phyloP scores from a whole-genome alignment of 305 asterid species.

The Solanum hybrid region DNA sequence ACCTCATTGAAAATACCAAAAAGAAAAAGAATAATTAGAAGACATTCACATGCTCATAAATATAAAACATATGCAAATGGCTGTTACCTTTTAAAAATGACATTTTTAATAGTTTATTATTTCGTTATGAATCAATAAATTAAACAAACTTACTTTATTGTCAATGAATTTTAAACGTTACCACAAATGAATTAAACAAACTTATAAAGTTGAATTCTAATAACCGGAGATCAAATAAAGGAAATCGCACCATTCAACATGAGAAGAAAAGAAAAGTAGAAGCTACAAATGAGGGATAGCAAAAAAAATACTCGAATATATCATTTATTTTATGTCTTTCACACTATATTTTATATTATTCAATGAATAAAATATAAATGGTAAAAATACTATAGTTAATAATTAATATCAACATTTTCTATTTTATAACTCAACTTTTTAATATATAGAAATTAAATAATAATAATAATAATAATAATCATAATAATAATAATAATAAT shows the following conservation, averaged over 20 bases:
- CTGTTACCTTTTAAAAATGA: neutral
- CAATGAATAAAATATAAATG: neutral
- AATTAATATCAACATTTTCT: neutral
- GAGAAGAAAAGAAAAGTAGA: neutral
- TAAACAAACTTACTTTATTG: neutral
- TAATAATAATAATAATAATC: no score
- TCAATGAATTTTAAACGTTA: neutral
- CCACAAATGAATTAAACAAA: neutral
- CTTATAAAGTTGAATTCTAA: neutral
- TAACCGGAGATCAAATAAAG: neutral
- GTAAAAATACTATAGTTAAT: neutral
- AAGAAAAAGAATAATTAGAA: neutral
- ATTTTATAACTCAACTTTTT: neutral
- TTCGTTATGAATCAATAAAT: neutral
- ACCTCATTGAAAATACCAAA: neutral
- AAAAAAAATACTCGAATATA: neutral
- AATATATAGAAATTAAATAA: no score
- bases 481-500: no score
- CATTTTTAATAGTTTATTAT: neutral
- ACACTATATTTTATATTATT: no score
- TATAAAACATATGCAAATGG: neutral
- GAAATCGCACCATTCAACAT: neutral
- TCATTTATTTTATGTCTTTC: neutral
- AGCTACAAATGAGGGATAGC: neutral
- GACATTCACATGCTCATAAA: neutral